phyloP scores from a whole-genome alignment of 75 land plant genomes.

The Cryptomeria japonica region DNA sequence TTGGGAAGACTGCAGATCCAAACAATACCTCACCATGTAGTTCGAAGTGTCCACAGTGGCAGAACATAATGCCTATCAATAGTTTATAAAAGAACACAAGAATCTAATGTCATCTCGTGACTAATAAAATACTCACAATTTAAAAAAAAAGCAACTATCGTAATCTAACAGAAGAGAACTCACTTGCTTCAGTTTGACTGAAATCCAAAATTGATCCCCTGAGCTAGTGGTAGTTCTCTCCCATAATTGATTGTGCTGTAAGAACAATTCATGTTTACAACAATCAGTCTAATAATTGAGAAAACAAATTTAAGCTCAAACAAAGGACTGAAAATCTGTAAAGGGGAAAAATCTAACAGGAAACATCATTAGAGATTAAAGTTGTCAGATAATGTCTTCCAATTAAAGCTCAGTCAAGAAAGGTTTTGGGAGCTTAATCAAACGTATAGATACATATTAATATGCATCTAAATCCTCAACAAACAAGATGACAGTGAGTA shows the following conservation, averaged over 20 bases:
- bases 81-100: not conserved
- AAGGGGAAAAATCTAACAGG: not conserved
- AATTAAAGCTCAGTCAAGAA: not conserved
- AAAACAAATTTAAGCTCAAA: not conserved
- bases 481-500: not conserved
- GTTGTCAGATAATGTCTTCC: not conserved
- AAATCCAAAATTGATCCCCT: constrained; percentile 80
- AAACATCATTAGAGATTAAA: not conserved
- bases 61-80: not conserved
- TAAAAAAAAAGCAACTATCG: not conserved
- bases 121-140: not conserved
- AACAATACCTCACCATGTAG: not conserved
- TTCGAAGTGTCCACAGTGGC: not conserved
- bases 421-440: not conserved
- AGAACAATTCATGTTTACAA: not conserved
- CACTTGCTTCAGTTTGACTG: not conserved
- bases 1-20: not conserved
- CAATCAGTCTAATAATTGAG: not conserved
- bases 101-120: not conserved
- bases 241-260: constrained; percentile 89
- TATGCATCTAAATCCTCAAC: not conserved
- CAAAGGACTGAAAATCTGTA: not conserved
- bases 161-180: not conserved
- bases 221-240: constrained; percentile 72
- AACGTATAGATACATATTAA: not conserved